Conservation (phyloP, 257 asterid species). For the Mentha longifolia region DNA sequence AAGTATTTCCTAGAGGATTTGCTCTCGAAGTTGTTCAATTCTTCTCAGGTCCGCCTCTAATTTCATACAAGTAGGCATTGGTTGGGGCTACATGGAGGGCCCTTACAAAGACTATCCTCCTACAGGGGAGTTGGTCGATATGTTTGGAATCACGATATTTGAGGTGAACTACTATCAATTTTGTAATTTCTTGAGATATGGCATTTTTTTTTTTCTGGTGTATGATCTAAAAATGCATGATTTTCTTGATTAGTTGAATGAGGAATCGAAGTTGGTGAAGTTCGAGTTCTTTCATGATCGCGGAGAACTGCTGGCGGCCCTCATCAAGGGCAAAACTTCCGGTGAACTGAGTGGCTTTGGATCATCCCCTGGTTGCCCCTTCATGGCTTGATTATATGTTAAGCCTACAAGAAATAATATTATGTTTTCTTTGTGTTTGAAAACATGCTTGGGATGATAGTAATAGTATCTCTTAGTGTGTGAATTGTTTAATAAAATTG, state of each 20-base stretch:
- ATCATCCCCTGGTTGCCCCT: conserved; percentile 44
- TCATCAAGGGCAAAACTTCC: conserved; percentile 39
- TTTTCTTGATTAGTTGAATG: conserved; percentile 27
- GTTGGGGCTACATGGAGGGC: conserved; percentile 48
- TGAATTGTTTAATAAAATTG: not conserved
- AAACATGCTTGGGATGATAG: not conserved
- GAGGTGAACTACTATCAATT: conserved; percentile 43
- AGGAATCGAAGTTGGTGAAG: conserved; percentile 45
- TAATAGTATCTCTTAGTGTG: not conserved
- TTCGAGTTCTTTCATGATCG: conserved; percentile 53
- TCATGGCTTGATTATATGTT: conserved; percentile 36
- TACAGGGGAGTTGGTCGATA: conserved; percentile 60
- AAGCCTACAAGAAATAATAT: no score
- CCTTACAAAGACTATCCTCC: conserved; percentile 57
- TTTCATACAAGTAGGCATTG: no score
- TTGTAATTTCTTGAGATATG: no score
- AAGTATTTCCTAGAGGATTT: no score
- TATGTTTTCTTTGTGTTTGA: not conserved
- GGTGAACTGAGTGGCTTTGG: conserved; percentile 20
- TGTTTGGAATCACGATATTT: conserved; percentile 52
- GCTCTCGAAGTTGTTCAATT: no score
- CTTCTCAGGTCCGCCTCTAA: no score
- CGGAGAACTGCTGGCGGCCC: conserved; percentile 50
- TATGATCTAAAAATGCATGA: no score
- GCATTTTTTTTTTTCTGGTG: no score